Evolutionary conservation across 1,284 basidiomycete species (phyloP), one percentile per base, ranked within the genome.

Genomic region (Ceratobasidium sp.): DNA sequence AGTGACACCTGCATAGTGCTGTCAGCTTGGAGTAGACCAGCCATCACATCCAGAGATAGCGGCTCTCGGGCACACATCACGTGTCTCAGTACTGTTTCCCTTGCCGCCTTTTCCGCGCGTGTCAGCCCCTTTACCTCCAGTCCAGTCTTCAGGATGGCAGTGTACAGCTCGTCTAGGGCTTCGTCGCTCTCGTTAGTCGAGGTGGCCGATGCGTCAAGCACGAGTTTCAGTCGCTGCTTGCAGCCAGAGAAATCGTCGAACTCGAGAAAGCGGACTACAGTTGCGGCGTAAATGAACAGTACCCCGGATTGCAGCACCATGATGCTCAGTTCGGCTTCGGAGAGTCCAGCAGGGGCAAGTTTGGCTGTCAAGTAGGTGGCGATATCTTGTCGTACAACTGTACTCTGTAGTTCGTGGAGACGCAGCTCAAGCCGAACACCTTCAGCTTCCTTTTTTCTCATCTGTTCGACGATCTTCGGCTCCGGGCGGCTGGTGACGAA

Each of bases 401-500:
- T 72, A 3, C 40, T 28, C 26, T 80, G 77, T 2, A 79, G 61
- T 28, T 79, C 76, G 64, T 79, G 79, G 7, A 79, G 69, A 4
- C 23, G 23, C 58, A 73, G 70, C 26, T 73, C 33, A 9, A 40
- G 26, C 23, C 26, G 20, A 3, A 7, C 20, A 7, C 53, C 12
- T 26, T 26, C 58, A 2, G 33, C 42, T 20, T 12, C 15, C 23
- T 28, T 28, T 9, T 33, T 26, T 9, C 72, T 26, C n/a, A 75
- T 64, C 23, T 51, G 26, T 5, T 44, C 20, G 5, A 39, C 39
- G 18, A 79, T 76, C 51, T 77, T 64, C 20, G 76, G 68, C 33
- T 79, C 79, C 2, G 79, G 79, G 4, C 79, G 67, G 20, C 79
- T 79, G 7, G 79, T 64, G 10, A 79, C 56, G 23, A 79, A 61